Evolutionary conservation across 768 basidiomycete genomes (phyloP), one percentile per base, ranked within the genome.

Genomic region (Mycena leptocephala): DNA sequence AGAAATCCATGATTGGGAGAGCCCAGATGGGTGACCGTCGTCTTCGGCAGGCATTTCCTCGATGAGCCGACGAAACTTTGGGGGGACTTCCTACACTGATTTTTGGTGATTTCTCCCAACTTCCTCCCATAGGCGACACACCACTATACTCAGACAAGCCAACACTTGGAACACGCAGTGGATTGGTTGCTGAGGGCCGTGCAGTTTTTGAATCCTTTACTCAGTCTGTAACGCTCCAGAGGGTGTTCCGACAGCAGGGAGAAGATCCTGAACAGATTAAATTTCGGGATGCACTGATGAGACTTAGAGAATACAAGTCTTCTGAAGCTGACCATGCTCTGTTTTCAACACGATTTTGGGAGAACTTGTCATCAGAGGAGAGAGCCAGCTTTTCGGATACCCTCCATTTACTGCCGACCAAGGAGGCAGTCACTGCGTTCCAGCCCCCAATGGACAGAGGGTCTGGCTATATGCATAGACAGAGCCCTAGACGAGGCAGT

Each of bases 321-420:
- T 39, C 63, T 16, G 63, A 30, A 32, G 63, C 20, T 10, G 63
- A 64, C 63, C 22, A 46, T 14, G 9, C 9, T 5, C 26, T 64
- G 10, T 30, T 64, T 30, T 41, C 39, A 43, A 28, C n/a, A 8
- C 70, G 70, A 5, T 71, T 71, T 43, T 72, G 71, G 71, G 70
- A 65, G 2, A 22, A 28, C 14, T n/a, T 72, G 7, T 53, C 71
- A 24, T 16, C 32, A 24, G 62, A 63, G 22, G 71, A 72, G 24
- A 43, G 63, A 14, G 30, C 8, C 7, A 39, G 35, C 5, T 72
- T 72, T 33, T 22, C 9, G 26, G 39, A 64, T 28, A 32, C 35
- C 9, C 32, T 72, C 24, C 71, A 72, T 64, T 32, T 72, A 16
- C 62, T 72, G 26, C 71, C 71, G n/a, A 72, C 71, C 5, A 51